Evolutionary conservation across 495 filamentous ascomycete species (phyloP), one percentile per base, ranked within the genome.

Genomic region (Xylaria intraflava): DNA sequence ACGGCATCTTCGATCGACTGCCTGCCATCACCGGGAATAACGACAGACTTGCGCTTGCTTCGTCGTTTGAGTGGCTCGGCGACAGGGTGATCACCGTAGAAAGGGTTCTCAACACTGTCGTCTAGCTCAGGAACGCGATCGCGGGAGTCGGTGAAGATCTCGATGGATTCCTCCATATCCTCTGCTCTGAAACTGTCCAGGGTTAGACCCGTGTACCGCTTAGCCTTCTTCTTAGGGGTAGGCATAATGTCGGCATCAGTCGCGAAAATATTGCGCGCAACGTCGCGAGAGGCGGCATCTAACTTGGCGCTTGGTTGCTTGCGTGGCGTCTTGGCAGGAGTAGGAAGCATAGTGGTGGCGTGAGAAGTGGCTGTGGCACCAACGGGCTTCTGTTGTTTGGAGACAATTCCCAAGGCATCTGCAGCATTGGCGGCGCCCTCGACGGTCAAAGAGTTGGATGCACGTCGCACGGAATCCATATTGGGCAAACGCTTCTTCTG

Each of bases 131-230:
- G 93, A 30, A 95, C 72, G 39, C 88, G 85, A 62, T 94, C 91
- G 63, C 87, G 85, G 2, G 88, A 86, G 62, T 98, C 93, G 9
- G 90, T 96, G 65, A 83, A 96, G 49, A 98, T 95, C 59, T 82
- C 70, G 55, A 97, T 89, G 10, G 78, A 65, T 36, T 75, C 69
- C n/a, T 71, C 72, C 10, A 65, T 60, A 4, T 78, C 73, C 19
- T 85, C 79, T 19, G 80, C 82, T 27, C 67, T 73, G 62, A 86
- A 84, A 66, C 85, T 84, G 46, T 86, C 84, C n/a, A 95, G 65
- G 0, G 82, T 80, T 40, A 83, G 82, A 16, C 80, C 80, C n/a
- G 71, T 75, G 50, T 80, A 72, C 66, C 83, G 82, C 60, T 71
- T 69, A 11, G 67, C 70, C 56, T 75, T 80, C 67, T 80, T 82